A percentile compares a stretch with the other conserved stretches of the same genome.
Conservation (phyloP, 176 grass and related monocot genomes). For the Zizania latifolia region DNA sequence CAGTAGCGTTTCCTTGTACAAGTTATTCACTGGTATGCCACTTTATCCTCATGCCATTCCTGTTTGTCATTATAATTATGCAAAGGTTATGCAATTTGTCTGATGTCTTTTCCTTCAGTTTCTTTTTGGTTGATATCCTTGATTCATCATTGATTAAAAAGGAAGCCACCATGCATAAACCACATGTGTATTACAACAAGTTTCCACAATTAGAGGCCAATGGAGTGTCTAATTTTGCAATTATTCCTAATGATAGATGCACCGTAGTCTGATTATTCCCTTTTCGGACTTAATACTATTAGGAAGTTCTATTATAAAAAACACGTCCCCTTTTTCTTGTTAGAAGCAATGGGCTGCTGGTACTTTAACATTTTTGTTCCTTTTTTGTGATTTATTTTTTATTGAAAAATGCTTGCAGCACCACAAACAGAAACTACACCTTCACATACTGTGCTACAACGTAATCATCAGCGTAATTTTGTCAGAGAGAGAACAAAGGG, state of each 20-base stretch:
- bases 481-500: constrained; percentile 30
- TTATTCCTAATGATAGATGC: not conserved
- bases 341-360: not conserved
- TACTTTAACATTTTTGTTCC: not conserved
- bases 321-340: not conserved
- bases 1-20: not conserved
- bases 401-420: too few relatives aligned
- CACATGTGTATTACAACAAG: too few relatives aligned
- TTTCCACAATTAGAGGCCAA: not conserved
- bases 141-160: not conserved
- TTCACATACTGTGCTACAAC: not conserved
- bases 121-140: not conserved
- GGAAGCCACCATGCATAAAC: not conserved
- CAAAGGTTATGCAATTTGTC: too few relatives aligned
- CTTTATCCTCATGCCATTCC: constrained; percentile 14
- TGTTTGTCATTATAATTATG: not conserved
- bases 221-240: not conserved
- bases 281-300: not conserved
- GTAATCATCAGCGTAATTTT: constrained; percentile 32
- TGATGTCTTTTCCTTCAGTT: not conserved
- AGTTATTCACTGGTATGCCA: not conserved
- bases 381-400: constrained; percentile 1
- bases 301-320: constrained; percentile 18
- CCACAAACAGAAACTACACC: not conserved
- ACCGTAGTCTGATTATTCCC: not conserved